Evolutionary conservation across 83 land plant species (phyloP).

Genomic region (Diphasiastrum complanatum): DNA sequence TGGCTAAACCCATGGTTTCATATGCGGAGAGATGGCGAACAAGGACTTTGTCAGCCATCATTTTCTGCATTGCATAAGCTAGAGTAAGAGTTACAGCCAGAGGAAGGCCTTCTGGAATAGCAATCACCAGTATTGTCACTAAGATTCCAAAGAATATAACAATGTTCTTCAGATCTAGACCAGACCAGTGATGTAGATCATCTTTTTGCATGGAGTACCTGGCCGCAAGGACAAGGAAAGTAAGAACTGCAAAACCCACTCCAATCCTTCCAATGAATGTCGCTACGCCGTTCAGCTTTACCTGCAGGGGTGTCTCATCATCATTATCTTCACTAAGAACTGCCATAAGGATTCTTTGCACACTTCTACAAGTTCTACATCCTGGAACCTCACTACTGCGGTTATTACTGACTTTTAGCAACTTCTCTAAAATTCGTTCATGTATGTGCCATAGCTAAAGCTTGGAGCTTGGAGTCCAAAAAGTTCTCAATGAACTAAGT

Average conservation of each 20-base stretch:
- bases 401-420: too few species aligned
- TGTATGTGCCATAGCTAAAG: too few species aligned
- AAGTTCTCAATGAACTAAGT: too few species aligned
- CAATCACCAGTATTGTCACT: conserved; percentile 37
- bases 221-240: conserved; percentile 22
- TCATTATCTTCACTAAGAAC: conserved; percentile 30
- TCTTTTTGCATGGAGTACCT: conserved; percentile 24
- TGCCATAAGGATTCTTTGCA: too few species aligned
- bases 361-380: too few species aligned
- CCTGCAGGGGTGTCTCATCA: conserved; percentile 33
- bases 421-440: too few species aligned
- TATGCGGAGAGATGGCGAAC: conserved; percentile 37
- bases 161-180: conserved; percentile 20
- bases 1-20: conserved; percentile 40
- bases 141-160: conserved; percentile 33
- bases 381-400: too few species aligned
- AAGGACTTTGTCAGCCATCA: conserved; percentile 38
- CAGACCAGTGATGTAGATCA: conserved; percentile 27
- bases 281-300: conserved; percentile 33
- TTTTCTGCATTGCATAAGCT: conserved; percentile 39
- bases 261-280: conserved; percentile 39
- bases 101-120: conserved; percentile 39
- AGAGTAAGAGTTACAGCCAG: conserved; percentile 39
- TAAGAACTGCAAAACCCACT: conserved; percentile 20
- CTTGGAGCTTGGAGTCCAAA: too few species aligned